Base-by-base conservation (phyloP, 2,329 filamentous ascomycete genomes). In the Colletotrichum magnum region DNA sequence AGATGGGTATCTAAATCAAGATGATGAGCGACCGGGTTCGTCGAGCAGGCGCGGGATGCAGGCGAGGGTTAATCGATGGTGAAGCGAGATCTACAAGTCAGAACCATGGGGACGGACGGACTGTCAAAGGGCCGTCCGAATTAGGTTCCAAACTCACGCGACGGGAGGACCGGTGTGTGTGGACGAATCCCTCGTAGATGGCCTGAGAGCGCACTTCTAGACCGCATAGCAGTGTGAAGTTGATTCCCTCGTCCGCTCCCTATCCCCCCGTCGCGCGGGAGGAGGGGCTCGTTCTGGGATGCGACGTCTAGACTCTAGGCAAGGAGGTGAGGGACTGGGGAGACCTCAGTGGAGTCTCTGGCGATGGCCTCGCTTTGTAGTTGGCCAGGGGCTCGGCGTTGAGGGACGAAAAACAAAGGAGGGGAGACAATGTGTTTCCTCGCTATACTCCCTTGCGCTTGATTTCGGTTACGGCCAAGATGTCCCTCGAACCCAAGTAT, bases 21-120 rank as follows among this genome's bases (percentile, higher is more conserved):
- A 61, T 67, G 67, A 69, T 61, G 67, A 56, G 63, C 56, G 62
- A 66, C 67, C 45, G 62, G 62, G 62, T 57, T 69, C 50, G 56
- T 47, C 56, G 52, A 51, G 57, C 50, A 60, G 36, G 36, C 45
- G 62, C 51, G 63, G 63, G 57, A 69, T 69, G 26, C 53, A 50
- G 47, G 50, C 61, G 53, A 58, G 54, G 54, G 60, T 16, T 51
- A n/a, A 26, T 18, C 26, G 53, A 39, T 45, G 41, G 56, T 57
- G 67, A 67, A 61, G 51, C 62, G 67, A 61, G 51, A 67, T 69
- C 56, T 61, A 56, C 45, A 26, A 50, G 50, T 47, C 43, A 52
- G 51, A 56, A 66, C 67, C 57, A 57, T 57, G 50, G 51, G 43
- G 60, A 50, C 63, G 51, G 67, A 39, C 57, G 51, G 62, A 67